These are phyloP conservation scores for Fusarium pseudoanthophilum DNA, from an alignment of 2,329 filamentous ascomycete genomes.

Conservation along the genomic window DNA sequence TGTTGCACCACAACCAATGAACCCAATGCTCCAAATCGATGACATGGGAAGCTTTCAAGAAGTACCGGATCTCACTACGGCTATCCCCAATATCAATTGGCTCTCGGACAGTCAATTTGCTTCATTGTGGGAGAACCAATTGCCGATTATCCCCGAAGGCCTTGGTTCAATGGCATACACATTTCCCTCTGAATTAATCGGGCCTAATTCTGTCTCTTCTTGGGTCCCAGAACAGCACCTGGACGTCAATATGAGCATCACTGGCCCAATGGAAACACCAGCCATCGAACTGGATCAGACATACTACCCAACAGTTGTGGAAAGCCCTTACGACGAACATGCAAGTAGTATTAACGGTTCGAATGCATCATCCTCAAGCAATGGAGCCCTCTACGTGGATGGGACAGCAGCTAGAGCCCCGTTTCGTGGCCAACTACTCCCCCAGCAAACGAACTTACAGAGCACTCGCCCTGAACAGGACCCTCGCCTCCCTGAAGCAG, in stretches of 20 bases:
- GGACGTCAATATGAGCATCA: background rate
- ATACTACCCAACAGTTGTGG: background rate
- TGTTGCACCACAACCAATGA: background rate
- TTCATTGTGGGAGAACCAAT: slow-evolving; percentile 11
- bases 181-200: background rate
- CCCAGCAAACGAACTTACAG: background rate
- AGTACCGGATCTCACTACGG: background rate
- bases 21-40: slow-evolving; percentile 6
- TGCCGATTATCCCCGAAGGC: background rate
- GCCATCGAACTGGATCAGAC: background rate
- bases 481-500: background rate
- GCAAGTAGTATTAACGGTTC: slow-evolving; percentile 1
- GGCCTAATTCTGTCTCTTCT: background rate
- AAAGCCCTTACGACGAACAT: background rate
- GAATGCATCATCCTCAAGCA: slow-evolving; percentile 3
- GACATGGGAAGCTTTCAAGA: slow-evolving; percentile 1
- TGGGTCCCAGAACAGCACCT: background rate
- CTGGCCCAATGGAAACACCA: background rate
- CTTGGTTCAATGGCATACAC: slow-evolving; percentile 5
- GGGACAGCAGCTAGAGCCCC: slow-evolving; percentile 20
- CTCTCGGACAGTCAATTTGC: slow-evolving; percentile 10
- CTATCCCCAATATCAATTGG: slow-evolving; percentile 5
- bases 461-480: background rate
- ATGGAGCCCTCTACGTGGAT: slow-evolving; percentile 19
- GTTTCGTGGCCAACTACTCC: slow-evolving; percentile 11